Evolutionary conservation across 1,139 yeast genomes (phyloP).

Genomic region (Geotrichum aggregatum): DNA sequence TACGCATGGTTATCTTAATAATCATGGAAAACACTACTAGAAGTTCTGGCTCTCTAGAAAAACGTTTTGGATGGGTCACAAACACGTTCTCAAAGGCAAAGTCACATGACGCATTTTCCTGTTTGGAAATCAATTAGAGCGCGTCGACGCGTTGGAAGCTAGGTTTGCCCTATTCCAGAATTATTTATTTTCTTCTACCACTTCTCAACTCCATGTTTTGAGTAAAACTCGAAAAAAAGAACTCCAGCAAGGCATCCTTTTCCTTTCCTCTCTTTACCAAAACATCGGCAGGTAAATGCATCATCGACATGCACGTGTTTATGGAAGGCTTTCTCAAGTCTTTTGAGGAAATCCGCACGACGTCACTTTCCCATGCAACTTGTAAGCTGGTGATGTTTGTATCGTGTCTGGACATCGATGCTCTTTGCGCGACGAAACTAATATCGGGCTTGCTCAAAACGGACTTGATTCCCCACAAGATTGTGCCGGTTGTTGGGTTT

Average conservation of each 20-base stretch:
- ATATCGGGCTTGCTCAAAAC: constrained; percentile 66
- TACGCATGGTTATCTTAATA: no score
- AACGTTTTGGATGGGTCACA: no score
- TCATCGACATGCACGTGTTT: constrained; percentile 33
- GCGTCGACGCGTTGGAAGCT: constrained; percentile 1
- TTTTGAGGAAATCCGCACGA: constrained; percentile 31
- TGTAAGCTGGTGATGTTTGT: constrained; percentile 86
- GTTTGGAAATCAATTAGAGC: neutral
- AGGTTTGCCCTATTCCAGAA: neutral
- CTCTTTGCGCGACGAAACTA: constrained; percentile 83
- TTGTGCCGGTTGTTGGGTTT: constrained; percentile 93
- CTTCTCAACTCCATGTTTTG: neutral
- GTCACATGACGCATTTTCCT: neutral
- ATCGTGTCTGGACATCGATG: constrained; percentile 86
- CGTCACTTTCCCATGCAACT: constrained; percentile 72
- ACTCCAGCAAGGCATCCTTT: neutral
- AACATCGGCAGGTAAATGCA: neutral
- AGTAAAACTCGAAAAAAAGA: neutral
- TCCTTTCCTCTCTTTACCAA: neutral
- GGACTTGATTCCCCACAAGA: constrained; percentile 80
- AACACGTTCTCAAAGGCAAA: no score
- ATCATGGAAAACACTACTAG: no score
- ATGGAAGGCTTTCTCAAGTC: constrained; percentile 34
- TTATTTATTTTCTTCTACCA: neutral
- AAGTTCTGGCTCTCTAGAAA: no score